Evolutionary conservation across 2,329 filamentous ascomycete genomes (phyloP).

Genomic region (Fusarium sp.): DNA sequence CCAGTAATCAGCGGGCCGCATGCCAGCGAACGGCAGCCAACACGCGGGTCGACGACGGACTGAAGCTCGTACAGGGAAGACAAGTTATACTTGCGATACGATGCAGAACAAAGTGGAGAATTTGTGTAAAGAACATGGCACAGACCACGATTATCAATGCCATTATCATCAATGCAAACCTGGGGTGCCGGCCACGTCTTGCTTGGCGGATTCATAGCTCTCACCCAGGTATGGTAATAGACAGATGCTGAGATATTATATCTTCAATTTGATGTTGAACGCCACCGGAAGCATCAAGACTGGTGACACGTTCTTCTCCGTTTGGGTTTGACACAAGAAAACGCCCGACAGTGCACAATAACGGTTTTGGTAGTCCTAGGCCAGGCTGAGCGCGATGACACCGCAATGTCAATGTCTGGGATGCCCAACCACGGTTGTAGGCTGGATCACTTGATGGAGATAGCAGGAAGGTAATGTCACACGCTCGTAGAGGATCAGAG

Average conservation of each 20-base stretch:
- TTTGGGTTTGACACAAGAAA: too few species aligned
- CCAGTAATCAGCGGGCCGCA: slow-evolving; percentile 30
- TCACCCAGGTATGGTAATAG: background rate
- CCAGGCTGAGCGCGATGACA: slow-evolving; percentile 10
- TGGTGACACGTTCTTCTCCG: too few species aligned
- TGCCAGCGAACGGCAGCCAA: slow-evolving; percentile 30
- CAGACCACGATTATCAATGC: slow-evolving; percentile 34
- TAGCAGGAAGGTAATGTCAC: too few species aligned
- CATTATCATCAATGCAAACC: slow-evolving; percentile 10
- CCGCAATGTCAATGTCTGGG: slow-evolving; percentile 7
- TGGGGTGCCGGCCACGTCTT: slow-evolving; percentile 1
- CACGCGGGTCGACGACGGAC: background rate
- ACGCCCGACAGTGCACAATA: background rate
- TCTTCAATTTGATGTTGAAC: background rate
- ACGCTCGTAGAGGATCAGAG: too few species aligned
- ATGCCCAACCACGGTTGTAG: too few species aligned
- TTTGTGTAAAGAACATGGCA: slow-evolving; percentile 29
- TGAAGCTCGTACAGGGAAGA: slow-evolving; percentile 17
- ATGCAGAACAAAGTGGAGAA: background rate
- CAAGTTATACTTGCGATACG: slow-evolving; percentile 5
- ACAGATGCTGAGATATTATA: background rate
- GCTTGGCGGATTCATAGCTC: background rate
- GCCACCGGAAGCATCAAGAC: background rate
- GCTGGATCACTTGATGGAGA: too few species aligned
- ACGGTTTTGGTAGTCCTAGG: slow-evolving; percentile 21